These are phyloP conservation scores for Aspergillus ostianus DNA, from an alignment of 495 filamentous ascomycete species.

Conservation along the genomic window DNA sequence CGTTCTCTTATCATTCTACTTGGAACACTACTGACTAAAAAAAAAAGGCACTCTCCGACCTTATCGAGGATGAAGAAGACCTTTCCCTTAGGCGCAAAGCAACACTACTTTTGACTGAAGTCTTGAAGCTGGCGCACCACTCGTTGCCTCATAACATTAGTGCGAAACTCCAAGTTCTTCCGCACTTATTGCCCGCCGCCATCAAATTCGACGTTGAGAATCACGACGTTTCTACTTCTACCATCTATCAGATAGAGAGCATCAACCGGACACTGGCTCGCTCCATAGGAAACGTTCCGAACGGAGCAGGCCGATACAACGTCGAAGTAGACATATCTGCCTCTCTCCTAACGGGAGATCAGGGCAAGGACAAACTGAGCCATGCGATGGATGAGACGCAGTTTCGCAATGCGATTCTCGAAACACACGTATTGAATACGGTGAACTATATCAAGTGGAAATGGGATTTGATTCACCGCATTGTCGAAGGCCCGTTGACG, in stretches of 20 bases:
- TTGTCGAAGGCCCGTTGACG: slow-evolving; percentile 91
- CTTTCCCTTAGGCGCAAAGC: slow-evolving; percentile 81
- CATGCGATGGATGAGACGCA: slow-evolving; percentile 81
- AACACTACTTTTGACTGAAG: slow-evolving; percentile 84
- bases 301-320: slow-evolving; percentile 39
- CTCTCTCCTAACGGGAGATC: slow-evolving; percentile 50
- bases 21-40: slow-evolving; percentile 18
- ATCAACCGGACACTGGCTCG: slow-evolving; percentile 91
- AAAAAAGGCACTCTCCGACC: slow-evolving; percentile 54
- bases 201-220: slow-evolving; percentile 65
- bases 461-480: slow-evolving; percentile 85
- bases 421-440: slow-evolving; percentile 80
- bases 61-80: slow-evolving; percentile 70
- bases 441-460: slow-evolving; percentile 93
- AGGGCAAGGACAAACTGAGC: slow-evolving; percentile 68
- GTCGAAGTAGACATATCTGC: slow-evolving; percentile 48
- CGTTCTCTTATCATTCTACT: slow-evolving; percentile 30
- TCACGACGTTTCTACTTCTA: slow-evolving; percentile 77
- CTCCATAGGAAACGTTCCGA: slow-evolving; percentile 49
- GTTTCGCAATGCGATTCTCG: slow-evolving; percentile 81
- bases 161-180: slow-evolving; percentile 76
- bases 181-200: slow-evolving; percentile 74
- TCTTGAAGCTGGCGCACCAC: slow-evolving; percentile 81
- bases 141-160: slow-evolving; percentile 78
- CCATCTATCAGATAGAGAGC: slow-evolving; percentile 96